Base-by-base conservation (phyloP, 352 stramenopile species). In the Thalassiosira allenii region DNA sequence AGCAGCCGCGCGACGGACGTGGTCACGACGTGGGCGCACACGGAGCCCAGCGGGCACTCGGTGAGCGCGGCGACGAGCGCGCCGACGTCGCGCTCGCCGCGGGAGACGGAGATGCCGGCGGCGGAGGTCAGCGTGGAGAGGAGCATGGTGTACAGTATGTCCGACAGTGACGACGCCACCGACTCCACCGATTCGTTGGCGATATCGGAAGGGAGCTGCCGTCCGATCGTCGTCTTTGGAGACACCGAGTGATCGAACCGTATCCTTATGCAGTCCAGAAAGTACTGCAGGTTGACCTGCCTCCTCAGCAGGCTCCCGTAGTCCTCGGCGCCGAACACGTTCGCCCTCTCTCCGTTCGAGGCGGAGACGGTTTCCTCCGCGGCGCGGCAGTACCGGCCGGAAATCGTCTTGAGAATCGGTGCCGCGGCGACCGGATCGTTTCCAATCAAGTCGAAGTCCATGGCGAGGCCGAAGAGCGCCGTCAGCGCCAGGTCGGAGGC, bases 211-310 rank as follows among this genome's bases (percentile, higher is more conserved):
- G 49, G 23, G 9, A 29, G 47, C 40, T 17, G 41, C n/a, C 40
- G 57, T 22, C 0, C 20, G n/a, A 17, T 3, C n/a, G 41, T 14
- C 56, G 30, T 11, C 47, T 69, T 62, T 22, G 63, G n/a, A 9
- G 56, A 52, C 3, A 84, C 61, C 9, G 72, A 81, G 63, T 75
- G 73, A 33, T 91, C 85, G 47, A 93, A 88, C 20, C 84, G 72
- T 57, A 91, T 64, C n/a, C 82, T 51, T 2, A 95, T 66, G 32
- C 47, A 86, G 83, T 95, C 91, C 70, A 95, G 86, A 75, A 94
- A 91, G 59, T 87, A 91, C 68, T 95, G 91, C 14, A 94, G 75
- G 53, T 89, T 91, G 9, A 94, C 84, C 74, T 95, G 89, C 72
- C 84, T 91, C 33, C 91, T 67, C 32, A 95, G 51, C 25, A 95